Percentiles rank a stretch among this genome's conserved stretches.
phyloP scores from a whole-genome alignment of 2,329 filamentous ascomycete genomes.

The Colletotrichum limetticola region DNA sequence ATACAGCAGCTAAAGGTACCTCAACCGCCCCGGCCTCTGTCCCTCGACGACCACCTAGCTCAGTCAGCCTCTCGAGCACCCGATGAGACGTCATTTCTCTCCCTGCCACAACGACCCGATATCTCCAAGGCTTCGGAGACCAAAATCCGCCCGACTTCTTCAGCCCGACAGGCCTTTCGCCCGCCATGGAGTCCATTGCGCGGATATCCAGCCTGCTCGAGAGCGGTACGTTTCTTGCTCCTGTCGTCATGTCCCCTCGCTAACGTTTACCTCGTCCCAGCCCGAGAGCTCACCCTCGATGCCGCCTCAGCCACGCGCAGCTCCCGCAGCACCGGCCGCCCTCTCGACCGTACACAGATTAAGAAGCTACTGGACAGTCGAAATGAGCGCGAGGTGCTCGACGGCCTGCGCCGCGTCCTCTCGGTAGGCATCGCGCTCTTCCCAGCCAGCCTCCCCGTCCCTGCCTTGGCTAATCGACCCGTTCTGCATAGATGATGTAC shows the following conservation, averaged over 20 bases:
- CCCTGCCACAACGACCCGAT: conserved; percentile 8
- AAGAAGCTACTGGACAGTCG: conserved; percentile 96
- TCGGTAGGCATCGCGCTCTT: conserved; percentile 68
- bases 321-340: conserved; percentile 69
- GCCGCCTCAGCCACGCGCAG: conserved; percentile 88
- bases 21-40: conserved; percentile 9
- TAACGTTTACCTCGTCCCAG: conserved; percentile 57
- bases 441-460: neutral
- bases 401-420: conserved; percentile 89
- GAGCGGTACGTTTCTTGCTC: conserved; percentile 72
- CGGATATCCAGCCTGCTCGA: conserved; percentile 94
- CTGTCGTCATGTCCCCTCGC: conserved; percentile 31
- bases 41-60: neutral
- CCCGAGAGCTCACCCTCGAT: conserved; percentile 96
- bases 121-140: neutral
- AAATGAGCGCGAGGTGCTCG: conserved; percentile 90
- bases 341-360: conserved; percentile 83
- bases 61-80: conserved; percentile 11
- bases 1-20: neutral
- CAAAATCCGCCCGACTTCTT: neutral
- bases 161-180: neutral
- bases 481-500: conserved; percentile 86
- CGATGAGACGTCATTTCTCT: conserved; percentile 37
- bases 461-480: conserved; percentile 34
- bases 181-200: conserved; percentile 91